phyloP scores from a whole-genome alignment of 148 eudicot species.

The Arctostaphylos glauca region DNA sequence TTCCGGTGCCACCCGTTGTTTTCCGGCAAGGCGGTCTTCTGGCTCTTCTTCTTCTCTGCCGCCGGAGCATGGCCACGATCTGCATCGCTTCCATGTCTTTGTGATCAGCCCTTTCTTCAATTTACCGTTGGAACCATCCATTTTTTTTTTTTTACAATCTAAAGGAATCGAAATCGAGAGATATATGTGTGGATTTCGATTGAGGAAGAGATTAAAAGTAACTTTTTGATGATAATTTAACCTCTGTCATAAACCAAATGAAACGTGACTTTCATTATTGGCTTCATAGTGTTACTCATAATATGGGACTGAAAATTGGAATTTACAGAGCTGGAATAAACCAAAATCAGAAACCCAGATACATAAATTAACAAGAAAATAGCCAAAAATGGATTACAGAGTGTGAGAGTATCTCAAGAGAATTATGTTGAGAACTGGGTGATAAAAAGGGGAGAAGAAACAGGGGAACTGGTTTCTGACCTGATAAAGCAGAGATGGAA shows the following conservation, averaged over 20 bases:
- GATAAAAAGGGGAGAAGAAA: neutral
- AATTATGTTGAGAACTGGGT: neutral
- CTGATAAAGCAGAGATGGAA: neutral
- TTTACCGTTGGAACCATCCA: conserved; percentile 37
- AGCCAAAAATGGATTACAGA: no score
- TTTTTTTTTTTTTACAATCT: neutral
- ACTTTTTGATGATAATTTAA: neutral
- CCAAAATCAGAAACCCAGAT: neutral
- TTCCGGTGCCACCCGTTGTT: conserved; percentile 33
- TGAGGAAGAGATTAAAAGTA: neutral
- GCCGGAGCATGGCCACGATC: conserved; percentile 29
- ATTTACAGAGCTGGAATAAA: neutral
- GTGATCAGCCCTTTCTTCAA: conserved; percentile 40
- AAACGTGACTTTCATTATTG: conserved; percentile 28
- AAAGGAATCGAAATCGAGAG: neutral
- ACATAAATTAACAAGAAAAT: neutral
- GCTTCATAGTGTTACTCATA: conserved; percentile 39
- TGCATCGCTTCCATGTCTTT: conserved; percentile 68
- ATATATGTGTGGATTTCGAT: neutral
- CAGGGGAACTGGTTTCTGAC: neutral
- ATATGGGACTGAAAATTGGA: neutral
- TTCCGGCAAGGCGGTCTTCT: neutral
- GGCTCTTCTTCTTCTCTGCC: conserved; percentile 7
- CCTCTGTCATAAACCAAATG: conserved; percentile 47
- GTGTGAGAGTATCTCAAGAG: neutral